These are phyloP conservation scores for Bruguiera hainesii DNA, from an alignment of 441 rosid species.

Conservation along the genomic window DNA sequence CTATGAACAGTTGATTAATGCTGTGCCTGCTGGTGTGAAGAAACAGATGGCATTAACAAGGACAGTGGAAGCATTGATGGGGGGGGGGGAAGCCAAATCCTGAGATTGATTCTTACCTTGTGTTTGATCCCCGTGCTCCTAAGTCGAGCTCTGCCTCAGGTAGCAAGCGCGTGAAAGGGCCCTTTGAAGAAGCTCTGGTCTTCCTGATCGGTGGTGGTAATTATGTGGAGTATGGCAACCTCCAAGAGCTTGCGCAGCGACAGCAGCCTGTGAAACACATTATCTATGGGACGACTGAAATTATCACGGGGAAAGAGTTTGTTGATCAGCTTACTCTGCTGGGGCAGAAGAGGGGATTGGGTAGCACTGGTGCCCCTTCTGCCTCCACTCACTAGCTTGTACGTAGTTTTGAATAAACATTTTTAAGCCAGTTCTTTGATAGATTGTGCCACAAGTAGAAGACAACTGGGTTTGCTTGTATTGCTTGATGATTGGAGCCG, in stretches of 20 bases:
- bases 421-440: background rate
- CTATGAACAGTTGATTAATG: constrained; percentile 88
- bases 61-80: constrained; percentile 87
- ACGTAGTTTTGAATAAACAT: constrained; percentile 13
- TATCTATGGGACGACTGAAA: constrained; percentile 87
- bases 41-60: constrained; percentile 82
- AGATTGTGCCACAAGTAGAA: too few relatives aligned
- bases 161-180: constrained; percentile 69
- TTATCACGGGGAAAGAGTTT: constrained; percentile 79
- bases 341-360: constrained; percentile 96
- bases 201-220: constrained; percentile 97
- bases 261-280: constrained; percentile 77
- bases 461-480: too few relatives aligned
- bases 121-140: constrained; percentile 84
- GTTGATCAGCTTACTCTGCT: constrained; percentile 78
- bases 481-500: too few relatives aligned
- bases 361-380: constrained; percentile 44
- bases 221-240: constrained; percentile 84
- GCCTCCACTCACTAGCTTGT: constrained; percentile 32
- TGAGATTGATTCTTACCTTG: constrained; percentile 72
- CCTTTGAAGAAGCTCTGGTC: constrained; percentile 89
- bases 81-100: constrained; percentile 82
- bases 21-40: constrained; percentile 97
- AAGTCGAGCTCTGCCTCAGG: constrained; percentile 61
- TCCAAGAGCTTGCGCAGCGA: constrained; percentile 75